phyloP scores from a whole-genome alignment of 2,329 filamentous ascomycete species.

The Zymoseptoria ardabiliae region DNA sequence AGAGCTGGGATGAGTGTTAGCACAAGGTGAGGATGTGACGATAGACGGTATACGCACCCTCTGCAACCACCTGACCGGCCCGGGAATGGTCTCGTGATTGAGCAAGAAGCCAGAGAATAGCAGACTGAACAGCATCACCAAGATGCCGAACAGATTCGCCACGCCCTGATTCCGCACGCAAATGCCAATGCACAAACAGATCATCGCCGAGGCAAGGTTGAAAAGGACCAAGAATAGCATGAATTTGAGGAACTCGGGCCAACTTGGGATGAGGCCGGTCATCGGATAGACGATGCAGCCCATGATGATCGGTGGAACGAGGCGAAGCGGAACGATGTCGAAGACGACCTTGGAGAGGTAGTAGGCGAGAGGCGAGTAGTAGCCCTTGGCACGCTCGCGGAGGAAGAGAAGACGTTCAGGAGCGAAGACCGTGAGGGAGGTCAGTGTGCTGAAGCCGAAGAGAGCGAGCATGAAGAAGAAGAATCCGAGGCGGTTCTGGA shows the following conservation, averaged over 20 bases:
- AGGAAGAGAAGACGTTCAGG: conserved; percentile 85
- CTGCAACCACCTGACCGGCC: conserved; percentile 82
- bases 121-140: conserved; percentile 96
- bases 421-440: conserved; percentile 87
- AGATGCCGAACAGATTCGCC: conserved; percentile 83
- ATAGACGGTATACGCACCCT: conserved; percentile 44
- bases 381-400: conserved; percentile 89
- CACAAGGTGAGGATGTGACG: background rate
- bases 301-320: conserved; percentile 91
- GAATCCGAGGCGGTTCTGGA: conserved; percentile 92
- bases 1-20: conserved; percentile 49
- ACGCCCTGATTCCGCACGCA: conserved; percentile 86
- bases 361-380: conserved; percentile 90
- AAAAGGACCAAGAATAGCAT: conserved; percentile 88
- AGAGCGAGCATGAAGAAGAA: conserved; percentile 96
- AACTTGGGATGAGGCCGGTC: conserved; percentile 82
- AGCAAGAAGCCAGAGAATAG: conserved; percentile 89
- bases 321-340: conserved; percentile 87
- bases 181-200: conserved; percentile 94
- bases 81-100: conserved; percentile 88
- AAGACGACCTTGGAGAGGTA: conserved; percentile 97
- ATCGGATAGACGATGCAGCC: conserved; percentile 95
- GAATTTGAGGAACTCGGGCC: conserved; percentile 81
- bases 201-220: conserved; percentile 86
- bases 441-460: conserved; percentile 94